Conservation (phyloP, 1,139 yeast species). For the Komagataea norvegica region DNA sequence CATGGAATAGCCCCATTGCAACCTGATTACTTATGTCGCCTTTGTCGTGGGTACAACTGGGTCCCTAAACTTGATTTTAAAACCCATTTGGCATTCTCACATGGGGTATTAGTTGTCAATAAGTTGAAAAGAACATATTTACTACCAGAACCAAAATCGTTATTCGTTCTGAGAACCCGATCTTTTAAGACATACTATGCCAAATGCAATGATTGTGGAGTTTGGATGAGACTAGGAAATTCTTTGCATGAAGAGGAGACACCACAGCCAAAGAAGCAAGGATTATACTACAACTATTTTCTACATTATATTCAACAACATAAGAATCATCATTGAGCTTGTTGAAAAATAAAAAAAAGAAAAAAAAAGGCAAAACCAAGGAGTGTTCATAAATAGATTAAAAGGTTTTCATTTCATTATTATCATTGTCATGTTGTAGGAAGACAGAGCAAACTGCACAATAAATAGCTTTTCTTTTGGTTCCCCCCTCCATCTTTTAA, state of each 20-base stretch:
- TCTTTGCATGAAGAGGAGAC: not conserved
- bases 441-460: too few relatives aligned
- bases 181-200: constrained; percentile 14
- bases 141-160: constrained; percentile 20
- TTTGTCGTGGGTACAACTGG: constrained; percentile 27
- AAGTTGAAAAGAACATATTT: constrained; percentile 7
- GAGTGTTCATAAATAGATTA: not conserved
- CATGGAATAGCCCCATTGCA: not conserved
- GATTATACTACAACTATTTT: constrained; percentile 24
- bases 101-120: constrained; percentile 22
- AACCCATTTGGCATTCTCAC: constrained; percentile 25
- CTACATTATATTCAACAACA: constrained; percentile 19
- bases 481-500: too few relatives aligned
- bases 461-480: too few relatives aligned
- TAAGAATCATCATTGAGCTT: constrained; percentile 2
- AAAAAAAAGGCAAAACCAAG: not conserved
- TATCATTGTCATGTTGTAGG: not conserved
- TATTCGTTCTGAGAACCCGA: constrained; percentile 14
- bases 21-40: constrained; percentile 24
- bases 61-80: constrained; percentile 12
- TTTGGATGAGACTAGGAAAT: constrained; percentile 25
- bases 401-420: not conserved
- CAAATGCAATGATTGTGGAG: constrained; percentile 18
- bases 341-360: not conserved
- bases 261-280: constrained; percentile 11